Percentiles rank a stretch among this genome's conserved stretches.
Evolutionary conservation across 306 rosid genomes (phyloP).

Genomic region (Ammopiptanthus mongolicus): DNA sequence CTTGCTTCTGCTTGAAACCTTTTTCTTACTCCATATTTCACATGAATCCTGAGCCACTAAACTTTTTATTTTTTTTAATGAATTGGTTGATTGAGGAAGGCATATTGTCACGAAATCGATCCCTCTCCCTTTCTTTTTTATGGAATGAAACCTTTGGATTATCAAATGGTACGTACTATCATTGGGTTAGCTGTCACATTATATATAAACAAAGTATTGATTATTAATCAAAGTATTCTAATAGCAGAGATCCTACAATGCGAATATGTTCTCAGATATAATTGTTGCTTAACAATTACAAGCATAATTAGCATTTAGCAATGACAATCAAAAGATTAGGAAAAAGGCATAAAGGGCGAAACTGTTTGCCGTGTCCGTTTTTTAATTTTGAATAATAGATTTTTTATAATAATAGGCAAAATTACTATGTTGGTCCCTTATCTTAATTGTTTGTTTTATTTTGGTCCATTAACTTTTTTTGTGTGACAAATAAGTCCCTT

Average conservation of each 20-base stretch:
- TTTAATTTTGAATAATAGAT: neutral
- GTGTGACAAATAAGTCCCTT: too few relatives aligned
- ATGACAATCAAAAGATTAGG: neutral
- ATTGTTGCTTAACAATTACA: neutral
- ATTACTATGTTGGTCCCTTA: too few relatives aligned
- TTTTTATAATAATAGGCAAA: too few relatives aligned
- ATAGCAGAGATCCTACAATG: neutral
- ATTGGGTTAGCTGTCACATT: neutral
- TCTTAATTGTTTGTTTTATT: too few relatives aligned
- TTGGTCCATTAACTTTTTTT: too few relatives aligned
- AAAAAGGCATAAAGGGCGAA: slow-evolving; percentile 9
- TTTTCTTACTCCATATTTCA: neutral
- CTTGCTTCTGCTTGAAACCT: neutral
- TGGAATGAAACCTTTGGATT: neutral
- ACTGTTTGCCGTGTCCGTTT: neutral
- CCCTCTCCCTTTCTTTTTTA: neutral
- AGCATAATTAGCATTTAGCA: neutral
- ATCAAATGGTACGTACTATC: neutral
- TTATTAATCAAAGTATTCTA: neutral
- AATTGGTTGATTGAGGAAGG: neutral
- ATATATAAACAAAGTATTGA: neutral
- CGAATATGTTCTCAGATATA: neutral
- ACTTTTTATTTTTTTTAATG: neutral
- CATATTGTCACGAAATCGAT: neutral
- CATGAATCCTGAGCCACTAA: neutral